Conservation (phyloP, 2,329 filamentous ascomycete genomes). For the Venturia carpophila region DNA sequence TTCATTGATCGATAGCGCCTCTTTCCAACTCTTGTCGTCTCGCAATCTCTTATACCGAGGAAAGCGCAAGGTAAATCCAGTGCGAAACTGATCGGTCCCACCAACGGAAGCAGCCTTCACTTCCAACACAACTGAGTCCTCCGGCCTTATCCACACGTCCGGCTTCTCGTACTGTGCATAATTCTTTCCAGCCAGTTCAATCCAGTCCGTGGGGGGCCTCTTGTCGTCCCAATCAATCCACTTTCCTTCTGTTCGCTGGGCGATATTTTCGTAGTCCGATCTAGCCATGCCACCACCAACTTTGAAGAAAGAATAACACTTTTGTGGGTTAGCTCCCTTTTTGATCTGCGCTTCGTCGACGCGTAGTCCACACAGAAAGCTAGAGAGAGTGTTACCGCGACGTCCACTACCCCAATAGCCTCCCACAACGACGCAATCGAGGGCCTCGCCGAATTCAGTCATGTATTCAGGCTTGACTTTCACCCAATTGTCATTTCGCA, state of each 20-base stretch:
- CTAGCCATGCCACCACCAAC: conserved; percentile 89
- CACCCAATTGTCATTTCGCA: conserved; percentile 92
- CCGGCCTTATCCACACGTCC: conserved; percentile 87
- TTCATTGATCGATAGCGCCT: conserved; percentile 67
- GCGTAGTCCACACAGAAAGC: conserved; percentile 82
- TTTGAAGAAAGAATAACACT: conserved; percentile 92
- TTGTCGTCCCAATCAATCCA: conserved; percentile 80
- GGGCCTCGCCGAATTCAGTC: conserved; percentile 86
- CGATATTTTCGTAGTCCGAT: conserved; percentile 75
- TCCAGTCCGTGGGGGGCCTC: conserved; percentile 66
- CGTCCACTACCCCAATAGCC: conserved; percentile 87
- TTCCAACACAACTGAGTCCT: conserved; percentile 77
- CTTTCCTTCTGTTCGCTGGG: conserved; percentile 79
- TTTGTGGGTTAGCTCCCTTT: conserved; percentile 52
- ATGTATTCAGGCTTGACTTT: conserved; percentile 99
- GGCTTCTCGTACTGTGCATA: conserved; percentile 64
- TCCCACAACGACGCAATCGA: conserved; percentile 84
- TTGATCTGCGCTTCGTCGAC: conserved; percentile 61
- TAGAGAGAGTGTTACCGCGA: conserved; percentile 74
- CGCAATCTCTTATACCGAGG: conserved; percentile 79
- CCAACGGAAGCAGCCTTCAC: conserved; percentile 80
- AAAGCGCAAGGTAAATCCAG: conserved; percentile 73
- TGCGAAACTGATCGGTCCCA: conserved; percentile 68
- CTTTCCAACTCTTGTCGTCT: conserved; percentile 76
- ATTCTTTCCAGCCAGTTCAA: conserved; percentile 74